A percentile compares a stretch with the other conserved stretches of the same genome.
These are phyloP conservation scores for Syzygium grande DNA, from an alignment of 345 rosid genomes.

Conservation along the genomic window DNA sequence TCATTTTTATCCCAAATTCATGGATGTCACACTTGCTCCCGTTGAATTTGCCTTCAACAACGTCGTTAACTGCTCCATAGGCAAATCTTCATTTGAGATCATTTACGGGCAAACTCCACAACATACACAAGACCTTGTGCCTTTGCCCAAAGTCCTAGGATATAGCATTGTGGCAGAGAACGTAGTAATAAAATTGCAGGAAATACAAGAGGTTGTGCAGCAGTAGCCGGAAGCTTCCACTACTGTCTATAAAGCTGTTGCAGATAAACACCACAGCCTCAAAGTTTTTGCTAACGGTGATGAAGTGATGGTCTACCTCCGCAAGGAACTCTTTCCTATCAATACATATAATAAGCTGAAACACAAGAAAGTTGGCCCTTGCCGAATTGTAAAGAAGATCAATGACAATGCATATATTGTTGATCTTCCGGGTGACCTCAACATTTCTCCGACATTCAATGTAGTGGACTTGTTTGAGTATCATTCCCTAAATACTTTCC, in stretches of 20 bases:
- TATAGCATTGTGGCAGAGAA: neutral
- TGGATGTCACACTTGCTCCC: too few relatives aligned
- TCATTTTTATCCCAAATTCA: too few relatives aligned
- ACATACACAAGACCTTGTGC: neutral
- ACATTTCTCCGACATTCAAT: too few relatives aligned
- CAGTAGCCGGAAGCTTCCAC: neutral
- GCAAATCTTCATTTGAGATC: neutral
- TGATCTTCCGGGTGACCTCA: too few relatives aligned
- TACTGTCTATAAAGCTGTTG: neutral
- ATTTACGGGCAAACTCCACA: neutral
- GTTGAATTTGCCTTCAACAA: neutral
- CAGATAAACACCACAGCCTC: neutral
- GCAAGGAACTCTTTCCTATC: neutral
- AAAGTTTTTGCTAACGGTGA: neutral
- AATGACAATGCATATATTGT: too few relatives aligned
- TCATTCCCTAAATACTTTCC: too few relatives aligned
- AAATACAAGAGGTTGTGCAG: neutral
- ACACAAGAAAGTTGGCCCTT: too few relatives aligned
- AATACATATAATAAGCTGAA: too few relatives aligned
- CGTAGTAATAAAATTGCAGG: neutral
- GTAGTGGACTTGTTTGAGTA: too few relatives aligned
- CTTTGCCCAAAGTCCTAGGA: neutral
- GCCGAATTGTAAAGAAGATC: too few relatives aligned
- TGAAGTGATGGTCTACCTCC: neutral
- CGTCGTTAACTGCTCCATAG: neutral